Evolutionary conservation across 345 rosid species (phyloP).

Genomic region (Eucalyptus caleyi): DNA sequence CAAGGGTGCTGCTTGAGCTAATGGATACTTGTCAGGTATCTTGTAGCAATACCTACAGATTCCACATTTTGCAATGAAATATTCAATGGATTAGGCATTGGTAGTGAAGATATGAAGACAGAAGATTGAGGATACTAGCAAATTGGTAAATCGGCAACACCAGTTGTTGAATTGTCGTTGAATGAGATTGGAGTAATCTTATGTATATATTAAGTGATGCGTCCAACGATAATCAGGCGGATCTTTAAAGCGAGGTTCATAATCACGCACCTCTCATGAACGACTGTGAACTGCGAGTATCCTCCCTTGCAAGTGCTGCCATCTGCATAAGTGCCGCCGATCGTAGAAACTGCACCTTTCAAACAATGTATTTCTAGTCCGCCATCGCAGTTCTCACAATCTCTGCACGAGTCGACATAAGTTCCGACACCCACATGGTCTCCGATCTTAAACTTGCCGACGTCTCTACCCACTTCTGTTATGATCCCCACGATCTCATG

Average conservation of each 20-base stretch:
- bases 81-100: not conserved
- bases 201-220: not conserved
- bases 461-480: not conserved
- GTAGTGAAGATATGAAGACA: not conserved
- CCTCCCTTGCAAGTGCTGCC: constrained; percentile 32
- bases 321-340: constrained; percentile 17
- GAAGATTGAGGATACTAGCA: not conserved
- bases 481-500: constrained; percentile 1
- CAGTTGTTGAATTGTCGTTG: not conserved
- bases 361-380: constrained; percentile 9
- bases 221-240: not conserved
- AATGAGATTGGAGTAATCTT: not conserved
- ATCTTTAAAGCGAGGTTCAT: not conserved
- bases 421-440: constrained; percentile 2
- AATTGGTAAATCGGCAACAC: not conserved
- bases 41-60: constrained; percentile 22
- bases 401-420: constrained; percentile 3
- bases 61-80: not conserved
- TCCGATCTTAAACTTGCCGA: not conserved
- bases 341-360: constrained; percentile 8
- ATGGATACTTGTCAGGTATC: constrained; percentile 29
- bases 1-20: constrained; percentile 22
- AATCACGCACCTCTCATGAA: constrained; percentile 6
- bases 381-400: constrained; percentile 14
- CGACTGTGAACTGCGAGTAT: constrained; percentile 21